These are phyloP conservation scores for Thymus quinquecostatus DNA, from an alignment of 257 asterid genomes.

Conservation along the genomic window DNA sequence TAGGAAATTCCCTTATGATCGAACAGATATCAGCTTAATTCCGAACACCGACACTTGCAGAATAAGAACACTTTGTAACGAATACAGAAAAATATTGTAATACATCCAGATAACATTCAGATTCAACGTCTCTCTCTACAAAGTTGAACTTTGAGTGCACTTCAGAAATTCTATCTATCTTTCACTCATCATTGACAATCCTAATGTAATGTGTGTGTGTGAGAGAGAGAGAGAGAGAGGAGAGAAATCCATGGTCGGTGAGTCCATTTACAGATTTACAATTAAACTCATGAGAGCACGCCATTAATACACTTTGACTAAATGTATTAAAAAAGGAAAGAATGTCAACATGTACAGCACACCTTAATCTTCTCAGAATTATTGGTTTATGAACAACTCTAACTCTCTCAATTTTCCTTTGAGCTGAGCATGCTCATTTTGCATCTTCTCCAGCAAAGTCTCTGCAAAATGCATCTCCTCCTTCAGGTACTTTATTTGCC, in stretches of 20 bases:
- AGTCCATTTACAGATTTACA: conserved; percentile 9
- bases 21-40: too few species aligned
- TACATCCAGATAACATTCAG: too few species aligned
- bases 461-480: conserved; percentile 82
- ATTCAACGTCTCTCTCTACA: too few species aligned
- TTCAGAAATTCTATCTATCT: too few species aligned
- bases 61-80: too few species aligned
- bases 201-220: too few species aligned
- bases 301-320: background rate
- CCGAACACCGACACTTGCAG: too few species aligned
- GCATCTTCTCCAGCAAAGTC: conserved; percentile 70
- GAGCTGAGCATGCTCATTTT: conserved; percentile 62
- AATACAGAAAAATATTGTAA: too few species aligned
- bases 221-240: too few species aligned
- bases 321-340: background rate
- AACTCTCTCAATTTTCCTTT: conserved; percentile 59
- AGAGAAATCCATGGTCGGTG: background rate
- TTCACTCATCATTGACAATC: too few species aligned
- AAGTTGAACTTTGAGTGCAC: too few species aligned
- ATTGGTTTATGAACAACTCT: conserved; percentile 58
- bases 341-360: conserved; percentile 22
- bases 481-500: conserved; percentile 63
- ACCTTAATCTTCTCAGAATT: conserved; percentile 29
- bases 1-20: too few species aligned
- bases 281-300: background rate